phyloP scores from a whole-genome alignment of 805 yeast genomes.

The Saccharomycopsis javanensis region DNA sequence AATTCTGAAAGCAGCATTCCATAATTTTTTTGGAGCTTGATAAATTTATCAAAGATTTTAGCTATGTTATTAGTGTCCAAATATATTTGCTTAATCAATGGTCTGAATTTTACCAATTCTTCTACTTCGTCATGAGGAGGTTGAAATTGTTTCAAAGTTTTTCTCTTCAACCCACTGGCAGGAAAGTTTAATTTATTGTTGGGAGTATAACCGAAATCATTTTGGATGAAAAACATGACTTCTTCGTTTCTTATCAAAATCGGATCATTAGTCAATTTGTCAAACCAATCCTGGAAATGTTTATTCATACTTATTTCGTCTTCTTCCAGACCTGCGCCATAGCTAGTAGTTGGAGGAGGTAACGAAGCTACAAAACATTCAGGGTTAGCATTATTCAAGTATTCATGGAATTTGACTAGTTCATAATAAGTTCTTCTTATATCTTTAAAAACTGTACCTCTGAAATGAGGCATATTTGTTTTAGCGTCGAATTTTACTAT shows the following conservation, averaged over 20 bases:
- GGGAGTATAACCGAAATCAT: constrained; percentile 51
- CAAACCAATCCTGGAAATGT: constrained; percentile 79
- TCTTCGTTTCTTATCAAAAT: constrained; percentile 83
- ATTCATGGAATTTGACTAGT: constrained; percentile 63
- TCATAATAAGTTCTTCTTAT: constrained; percentile 77
- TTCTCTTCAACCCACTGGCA: constrained; percentile 81
- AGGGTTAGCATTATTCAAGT: constrained; percentile 68
- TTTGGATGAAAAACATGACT: constrained; percentile 71
- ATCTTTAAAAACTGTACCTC: constrained; percentile 61
- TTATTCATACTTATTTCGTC: constrained; percentile 48
- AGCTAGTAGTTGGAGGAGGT: constrained; percentile 66
- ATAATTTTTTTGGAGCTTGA: constrained; percentile 35
- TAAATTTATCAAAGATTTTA: constrained; percentile 47
- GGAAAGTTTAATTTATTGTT: constrained; percentile 47
- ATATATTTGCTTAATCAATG: constrained; percentile 71
- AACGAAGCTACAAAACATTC: constrained; percentile 91
- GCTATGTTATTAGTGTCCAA: constrained; percentile 41
- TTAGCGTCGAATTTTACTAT: constrained; percentile 57
- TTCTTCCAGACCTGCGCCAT: constrained; percentile 78
- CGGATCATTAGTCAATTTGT: constrained; percentile 62
- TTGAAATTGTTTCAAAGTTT: constrained; percentile 82
- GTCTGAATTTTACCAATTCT: constrained; percentile 78
- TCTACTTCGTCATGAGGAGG: constrained; percentile 85
- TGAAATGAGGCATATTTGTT: constrained; percentile 64
- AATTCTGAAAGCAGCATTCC: constrained; percentile 49